Percentiles rank a stretch among this genome's conserved stretches.
phyloP scores from a whole-genome alignment of 257 asterid genomes.

The Coffea canephora region DNA sequence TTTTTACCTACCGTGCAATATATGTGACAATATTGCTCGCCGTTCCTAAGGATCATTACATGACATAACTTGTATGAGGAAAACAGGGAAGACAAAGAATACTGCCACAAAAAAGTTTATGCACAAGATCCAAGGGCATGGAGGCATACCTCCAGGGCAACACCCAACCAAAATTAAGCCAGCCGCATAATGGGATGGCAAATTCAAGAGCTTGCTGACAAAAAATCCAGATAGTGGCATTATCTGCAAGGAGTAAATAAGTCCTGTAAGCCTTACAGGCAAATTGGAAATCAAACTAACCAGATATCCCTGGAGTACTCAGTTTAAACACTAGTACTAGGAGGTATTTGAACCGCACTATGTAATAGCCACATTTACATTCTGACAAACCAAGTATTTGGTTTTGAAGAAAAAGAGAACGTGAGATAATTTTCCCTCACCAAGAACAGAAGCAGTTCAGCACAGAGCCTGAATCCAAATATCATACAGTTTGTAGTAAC shows the following conservation, averaged over 20 bases:
- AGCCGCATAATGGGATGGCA: conserved; percentile 92
- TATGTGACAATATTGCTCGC: conserved; percentile 94
- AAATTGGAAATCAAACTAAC: not conserved
- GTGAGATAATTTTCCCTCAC: not conserved
- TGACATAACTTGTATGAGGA: conserved; percentile 6
- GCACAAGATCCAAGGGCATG: not conserved
- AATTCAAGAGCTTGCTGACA: conserved; percentile 77
- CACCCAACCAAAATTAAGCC: conserved; percentile 89
- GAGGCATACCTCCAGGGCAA: conserved; percentile 85
- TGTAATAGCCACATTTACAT: not conserved
- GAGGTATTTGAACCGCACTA: not conserved
- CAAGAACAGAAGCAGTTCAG: not conserved
- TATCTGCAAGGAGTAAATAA: conserved; percentile 42
- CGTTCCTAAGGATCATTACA: conserved; percentile 54
- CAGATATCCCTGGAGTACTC: not conserved
- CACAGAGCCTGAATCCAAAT: not conserved
- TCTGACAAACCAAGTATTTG: not conserved
- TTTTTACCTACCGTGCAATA: conserved; percentile 73
- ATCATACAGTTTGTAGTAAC: not conserved
- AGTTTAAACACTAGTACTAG: not conserved
- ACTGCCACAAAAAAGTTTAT: not conserved
- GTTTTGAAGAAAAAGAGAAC: not conserved
- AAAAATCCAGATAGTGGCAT: conserved; percentile 85
- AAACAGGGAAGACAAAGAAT: conserved; percentile 2
- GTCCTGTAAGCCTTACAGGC: not conserved